These are phyloP conservation scores for Jaenimonas drosophilae DNA, from an alignment of 208 protist genomes.

Conservation along the genomic window DNA sequence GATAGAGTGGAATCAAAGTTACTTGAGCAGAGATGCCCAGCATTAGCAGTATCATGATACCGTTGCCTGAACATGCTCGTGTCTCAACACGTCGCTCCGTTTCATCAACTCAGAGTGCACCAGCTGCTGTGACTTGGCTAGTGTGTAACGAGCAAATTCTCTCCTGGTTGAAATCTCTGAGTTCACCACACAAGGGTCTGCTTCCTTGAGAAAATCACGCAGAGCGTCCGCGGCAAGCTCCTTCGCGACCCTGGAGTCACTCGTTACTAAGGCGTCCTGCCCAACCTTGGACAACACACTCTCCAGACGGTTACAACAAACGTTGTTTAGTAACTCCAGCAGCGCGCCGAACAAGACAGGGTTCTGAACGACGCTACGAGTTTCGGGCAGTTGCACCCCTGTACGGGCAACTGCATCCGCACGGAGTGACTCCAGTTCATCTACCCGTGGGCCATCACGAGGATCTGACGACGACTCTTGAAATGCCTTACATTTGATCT, in stretches of 20 bases:
- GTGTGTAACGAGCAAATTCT: no score
- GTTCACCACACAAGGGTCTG: no score
- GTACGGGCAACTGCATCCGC: slow-evolving; percentile 27
- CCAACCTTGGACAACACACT: slow-evolving; percentile 80
- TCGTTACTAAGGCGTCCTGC: slow-evolving; percentile 57
- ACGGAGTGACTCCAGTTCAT: slow-evolving; percentile 55
- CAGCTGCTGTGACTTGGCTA: no score
- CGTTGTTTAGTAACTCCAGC: slow-evolving; percentile 40
- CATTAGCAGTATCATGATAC: no score
- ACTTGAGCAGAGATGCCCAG: no score
- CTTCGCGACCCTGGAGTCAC: slow-evolving; percentile 52
- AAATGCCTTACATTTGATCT: slow-evolving; percentile 83
- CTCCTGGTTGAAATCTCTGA: no score
- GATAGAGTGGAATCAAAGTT: no score
- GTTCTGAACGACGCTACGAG: slow-evolving; percentile 59
- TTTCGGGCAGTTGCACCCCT: slow-evolving; percentile 61
- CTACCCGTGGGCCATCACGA: slow-evolving; percentile 53
- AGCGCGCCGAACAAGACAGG: slow-evolving; percentile 22
- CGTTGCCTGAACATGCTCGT: no score
- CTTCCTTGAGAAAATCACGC: no score
- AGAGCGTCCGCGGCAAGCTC: slow-evolving; percentile 69
- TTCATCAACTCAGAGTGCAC: no score
- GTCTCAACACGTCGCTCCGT: no score
- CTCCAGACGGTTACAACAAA: slow-evolving; percentile 75
- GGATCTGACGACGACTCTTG: slow-evolving; percentile 76